These are phyloP conservation scores for Kwoniella heveanensis DNA, from an alignment of 768 basidiomycete genomes.

Conservation along the genomic window DNA sequence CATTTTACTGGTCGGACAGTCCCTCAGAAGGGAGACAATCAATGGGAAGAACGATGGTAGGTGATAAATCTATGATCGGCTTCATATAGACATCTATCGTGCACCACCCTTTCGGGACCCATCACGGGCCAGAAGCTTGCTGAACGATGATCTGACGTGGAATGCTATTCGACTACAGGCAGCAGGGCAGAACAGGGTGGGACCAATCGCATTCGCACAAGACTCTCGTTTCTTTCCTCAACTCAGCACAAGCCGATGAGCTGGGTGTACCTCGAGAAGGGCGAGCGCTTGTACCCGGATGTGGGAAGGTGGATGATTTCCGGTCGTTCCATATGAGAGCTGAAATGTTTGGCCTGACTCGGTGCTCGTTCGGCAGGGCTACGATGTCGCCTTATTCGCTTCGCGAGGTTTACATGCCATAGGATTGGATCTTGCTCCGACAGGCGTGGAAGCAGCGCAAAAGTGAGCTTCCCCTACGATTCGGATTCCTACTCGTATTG, in stretches of 20 bases:
- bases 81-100: too few relatives aligned
- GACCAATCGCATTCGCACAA: slow-evolving; percentile 35
- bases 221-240: slow-evolving; percentile 13
- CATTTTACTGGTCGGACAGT: background rate
- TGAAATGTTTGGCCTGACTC: background rate
- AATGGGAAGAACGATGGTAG: slow-evolving; percentile 37
- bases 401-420: slow-evolving; percentile 33
- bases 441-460: slow-evolving; percentile 38
- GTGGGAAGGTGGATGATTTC: slow-evolving; percentile 30
- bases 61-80: background rate
- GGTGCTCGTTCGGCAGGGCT: slow-evolving; percentile 37
- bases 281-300: slow-evolving; percentile 39
- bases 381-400: slow-evolving; percentile 47
- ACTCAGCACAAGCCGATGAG: slow-evolving; percentile 7
- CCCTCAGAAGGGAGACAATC: background rate
- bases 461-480: too few relatives aligned
- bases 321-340: too few relatives aligned
- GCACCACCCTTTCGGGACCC: too few relatives aligned
- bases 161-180: slow-evolving; percentile 13
- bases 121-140: too few relatives aligned
- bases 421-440: slow-evolving; percentile 47
- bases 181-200: slow-evolving; percentile 34
- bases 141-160: too few relatives aligned
- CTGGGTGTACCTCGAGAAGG: slow-evolving; percentile 32
- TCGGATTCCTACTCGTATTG: too few relatives aligned